Base-by-base conservation (phyloP, 2,329 filamentous ascomycete species). In the Penicillium sumatraense region DNA sequence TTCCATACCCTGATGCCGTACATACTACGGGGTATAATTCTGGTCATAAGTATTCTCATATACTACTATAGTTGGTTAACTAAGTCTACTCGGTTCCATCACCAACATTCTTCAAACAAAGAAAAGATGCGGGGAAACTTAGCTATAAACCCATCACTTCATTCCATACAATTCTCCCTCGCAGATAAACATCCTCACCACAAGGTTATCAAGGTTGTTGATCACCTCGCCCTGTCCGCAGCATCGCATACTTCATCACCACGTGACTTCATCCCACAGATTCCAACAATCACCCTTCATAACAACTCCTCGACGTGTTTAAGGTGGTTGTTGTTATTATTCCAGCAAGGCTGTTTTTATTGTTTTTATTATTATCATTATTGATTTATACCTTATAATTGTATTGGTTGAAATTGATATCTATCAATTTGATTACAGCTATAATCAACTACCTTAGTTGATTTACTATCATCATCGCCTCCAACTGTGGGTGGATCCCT, bases 401-500 rank as follows among this genome's bases (percentile, higher is more conserved):
- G n/a, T n/a, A n/a, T n/a, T n/a, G n/a, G n/a, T n/a, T n/a, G n/a
- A n/a, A n/a, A n/a, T n/a, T n/a, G n/a, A n/a, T n/a, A n/a, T n/a
- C n/a, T n/a, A n/a, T n/a, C n/a, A n/a, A n/a, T n/a, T n/a, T n/a
- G n/a, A n/a, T n/a, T n/a, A n/a, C n/a, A n/a, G n/a, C n/a, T n/a
- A n/a, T n/a, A n/a, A n/a, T n/a, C n/a, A n/a, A n/a, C n/a, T n/a
- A 31, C 29, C 38, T 41, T 21, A 46, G 44, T 47, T 45, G 50
- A 58, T 58, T 55, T 54, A 63, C 60, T 57, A 51, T 45, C 53
- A 51, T 16, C 49, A 42, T 20, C 6, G 8, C 33, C 14, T n/a
- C 16, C 33, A 18, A 36, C 14, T 20, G n/a, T 36, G 16, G 33
- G 62, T 63, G 62, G 61, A 59, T 57, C 62, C 52, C 48, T 31